A percentile compares a stretch with the other conserved stretches of the same genome.
Evolutionary conservation across 73 alveolate genomes (phyloP).

Genomic region (Paramecium sexaurelia): DNA sequence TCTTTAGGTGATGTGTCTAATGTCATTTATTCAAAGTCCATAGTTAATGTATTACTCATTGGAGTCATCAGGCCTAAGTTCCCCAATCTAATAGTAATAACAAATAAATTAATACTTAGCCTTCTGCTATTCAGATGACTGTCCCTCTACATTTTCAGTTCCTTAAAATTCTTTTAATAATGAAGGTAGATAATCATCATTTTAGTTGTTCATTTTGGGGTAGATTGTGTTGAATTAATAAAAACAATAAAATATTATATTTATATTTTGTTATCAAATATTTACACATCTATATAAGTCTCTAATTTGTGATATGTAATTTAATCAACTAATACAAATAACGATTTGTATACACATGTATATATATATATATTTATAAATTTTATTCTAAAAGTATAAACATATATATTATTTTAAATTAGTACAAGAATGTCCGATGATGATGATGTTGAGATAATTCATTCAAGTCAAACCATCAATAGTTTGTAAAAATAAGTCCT

Average conservation of each 20-base stretch:
- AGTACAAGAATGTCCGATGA: background rate
- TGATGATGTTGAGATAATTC: constrained; percentile 12
- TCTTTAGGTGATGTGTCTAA: constrained; percentile 51
- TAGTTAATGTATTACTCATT: constrained; percentile 18
- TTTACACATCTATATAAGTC: no score
- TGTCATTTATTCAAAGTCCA: constrained; percentile 16
- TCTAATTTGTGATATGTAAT: background rate
- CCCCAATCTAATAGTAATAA: background rate
- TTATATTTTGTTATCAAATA: background rate
- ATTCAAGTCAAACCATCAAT: background rate
- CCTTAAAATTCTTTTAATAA: background rate
- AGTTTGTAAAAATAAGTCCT: background rate
- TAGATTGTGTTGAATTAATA: background rate
- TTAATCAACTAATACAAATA: background rate
- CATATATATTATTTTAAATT: background rate
- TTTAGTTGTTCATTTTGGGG: background rate
- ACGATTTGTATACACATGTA: background rate
- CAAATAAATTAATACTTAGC: background rate
- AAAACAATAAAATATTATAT: background rate
- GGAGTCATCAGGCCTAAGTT: constrained; percentile 29
- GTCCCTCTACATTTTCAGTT: constrained; percentile 7
- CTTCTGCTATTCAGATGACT: background rate
- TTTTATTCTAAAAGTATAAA: background rate
- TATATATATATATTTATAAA: background rate
- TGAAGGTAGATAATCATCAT: background rate